Conservation (phyloP, 192 early-diverging fungal genomes). For the Rhizophagus prolifer region DNA sequence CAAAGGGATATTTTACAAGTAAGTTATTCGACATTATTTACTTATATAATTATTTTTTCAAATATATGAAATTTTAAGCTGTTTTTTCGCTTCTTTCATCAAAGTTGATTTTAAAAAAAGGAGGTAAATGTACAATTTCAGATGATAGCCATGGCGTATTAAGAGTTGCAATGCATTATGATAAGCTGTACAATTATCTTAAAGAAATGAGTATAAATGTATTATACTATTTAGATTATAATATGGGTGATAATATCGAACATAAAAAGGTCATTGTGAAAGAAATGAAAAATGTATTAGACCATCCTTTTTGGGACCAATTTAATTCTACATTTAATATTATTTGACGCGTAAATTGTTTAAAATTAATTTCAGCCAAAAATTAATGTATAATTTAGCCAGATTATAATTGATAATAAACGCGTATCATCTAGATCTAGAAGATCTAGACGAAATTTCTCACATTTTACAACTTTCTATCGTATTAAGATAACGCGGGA, state of each 20-base stretch:
- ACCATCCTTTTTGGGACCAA: constrained; percentile 23
- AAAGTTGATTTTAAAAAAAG: constrained; percentile 60
- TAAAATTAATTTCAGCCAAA: not conserved
- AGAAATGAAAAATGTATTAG: constrained; percentile 21
- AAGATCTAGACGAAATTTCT: too few species aligned
- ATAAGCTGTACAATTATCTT: constrained; percentile 69
- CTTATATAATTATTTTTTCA: not conserved
- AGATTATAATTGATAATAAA: not conserved
- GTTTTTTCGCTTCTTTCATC: constrained; percentile 7
- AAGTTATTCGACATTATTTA: constrained; percentile 2
- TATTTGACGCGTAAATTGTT: not conserved
- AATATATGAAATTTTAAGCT: not conserved
- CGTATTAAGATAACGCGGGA: too few species aligned
- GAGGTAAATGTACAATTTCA: constrained; percentile 79
- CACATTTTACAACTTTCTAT: too few species aligned
- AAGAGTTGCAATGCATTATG: constrained; percentile 87
- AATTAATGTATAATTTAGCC: not conserved
- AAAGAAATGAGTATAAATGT: constrained; percentile 57
- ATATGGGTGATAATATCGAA: not conserved
- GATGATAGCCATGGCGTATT: constrained; percentile 93
- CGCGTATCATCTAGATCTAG: not conserved
- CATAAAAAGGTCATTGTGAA: constrained; percentile 10
- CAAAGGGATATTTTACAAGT: constrained; percentile 79
- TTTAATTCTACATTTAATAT: not conserved
- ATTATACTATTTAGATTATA: constrained; percentile 49